phyloP scores from a whole-genome alignment of 768 basidiomycete genomes.

The Boletus subparvulus region DNA sequence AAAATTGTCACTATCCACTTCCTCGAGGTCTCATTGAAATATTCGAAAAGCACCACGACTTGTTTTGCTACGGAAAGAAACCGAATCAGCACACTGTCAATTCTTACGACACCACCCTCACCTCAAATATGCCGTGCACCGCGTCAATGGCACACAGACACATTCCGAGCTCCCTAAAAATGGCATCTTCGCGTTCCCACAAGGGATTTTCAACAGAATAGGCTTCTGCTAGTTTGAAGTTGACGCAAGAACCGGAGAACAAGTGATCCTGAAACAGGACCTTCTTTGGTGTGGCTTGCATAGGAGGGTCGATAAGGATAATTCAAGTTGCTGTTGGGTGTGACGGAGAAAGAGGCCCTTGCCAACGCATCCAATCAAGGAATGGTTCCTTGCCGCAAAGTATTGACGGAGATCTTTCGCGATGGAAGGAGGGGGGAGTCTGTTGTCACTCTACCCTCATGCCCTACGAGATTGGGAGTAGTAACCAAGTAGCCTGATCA shows the following conservation, averaged over 20 bases:
- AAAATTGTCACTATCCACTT: constrained; percentile 18
- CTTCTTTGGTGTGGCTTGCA: not conserved
- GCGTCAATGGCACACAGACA: constrained; percentile 12
- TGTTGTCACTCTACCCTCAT: constrained; percentile 2
- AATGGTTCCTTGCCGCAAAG: constrained; percentile 9
- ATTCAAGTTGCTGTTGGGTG: constrained; percentile 14
- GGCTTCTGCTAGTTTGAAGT: not conserved
- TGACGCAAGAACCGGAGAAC: not conserved
- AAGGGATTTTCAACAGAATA: constrained; percentile 7
- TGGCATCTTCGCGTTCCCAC: constrained; percentile 12
- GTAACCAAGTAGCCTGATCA: constrained; percentile 20
- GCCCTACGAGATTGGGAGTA: constrained; percentile 21
- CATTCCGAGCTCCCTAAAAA: constrained; percentile 9
- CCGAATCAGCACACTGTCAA: not conserved
- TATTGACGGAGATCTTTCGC: constrained; percentile 19
- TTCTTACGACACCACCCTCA: not conserved
- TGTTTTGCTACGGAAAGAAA: constrained; percentile 6
- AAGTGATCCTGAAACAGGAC: not conserved
- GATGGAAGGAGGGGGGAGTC: constrained; percentile 14
- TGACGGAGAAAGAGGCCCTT: not conserved
- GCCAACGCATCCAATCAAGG: constrained; percentile 13
- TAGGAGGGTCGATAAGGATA: constrained; percentile 22
- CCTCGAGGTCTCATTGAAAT: not conserved
- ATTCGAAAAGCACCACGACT: constrained; percentile 18
- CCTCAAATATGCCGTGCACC: not conserved